phyloP scores from a whole-genome alignment of 176 grass and related monocot species.

The Musa troglodytarum region DNA sequence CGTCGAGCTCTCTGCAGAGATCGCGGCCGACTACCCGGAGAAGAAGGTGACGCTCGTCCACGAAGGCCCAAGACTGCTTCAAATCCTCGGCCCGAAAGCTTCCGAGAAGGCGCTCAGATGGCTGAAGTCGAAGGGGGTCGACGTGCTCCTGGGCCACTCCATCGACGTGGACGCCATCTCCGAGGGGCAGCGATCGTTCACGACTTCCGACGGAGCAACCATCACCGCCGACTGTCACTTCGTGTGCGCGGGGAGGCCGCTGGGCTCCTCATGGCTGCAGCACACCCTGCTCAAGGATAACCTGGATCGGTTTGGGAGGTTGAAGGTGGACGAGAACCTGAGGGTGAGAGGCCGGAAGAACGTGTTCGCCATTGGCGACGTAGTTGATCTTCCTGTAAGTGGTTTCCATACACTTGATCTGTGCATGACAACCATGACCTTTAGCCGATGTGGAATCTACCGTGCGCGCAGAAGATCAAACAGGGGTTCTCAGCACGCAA shows the following conservation, averaged over 20 bases:
- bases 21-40: not conserved
- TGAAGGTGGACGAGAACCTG: not conserved
- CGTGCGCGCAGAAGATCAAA: not conserved
- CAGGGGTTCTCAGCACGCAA: not conserved
- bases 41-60: constrained; percentile 9
- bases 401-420: not conserved
- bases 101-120: constrained; percentile 4
- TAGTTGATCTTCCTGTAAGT: not conserved
- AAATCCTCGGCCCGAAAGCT: not conserved
- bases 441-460: not conserved
- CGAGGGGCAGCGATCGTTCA: not conserved
- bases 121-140: not conserved
- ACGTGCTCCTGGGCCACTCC: not conserved
- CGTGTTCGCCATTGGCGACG: not conserved
- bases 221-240: constrained; percentile 4
- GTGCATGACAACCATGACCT: not conserved
- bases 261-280: not conserved
- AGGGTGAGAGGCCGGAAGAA: not conserved
- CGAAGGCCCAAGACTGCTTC: not conserved
- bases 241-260: not conserved
- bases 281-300: not conserved
- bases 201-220: not conserved
- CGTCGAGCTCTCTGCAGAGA: constrained; percentile 7
- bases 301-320: not conserved
- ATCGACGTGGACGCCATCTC: constrained; percentile 2